A percentile compares a stretch with the other conserved stretches of the same genome.
These are phyloP conservation scores for Biscogniauxia marginata DNA, from an alignment of 2,329 filamentous ascomycete genomes.

Conservation along the genomic window DNA sequence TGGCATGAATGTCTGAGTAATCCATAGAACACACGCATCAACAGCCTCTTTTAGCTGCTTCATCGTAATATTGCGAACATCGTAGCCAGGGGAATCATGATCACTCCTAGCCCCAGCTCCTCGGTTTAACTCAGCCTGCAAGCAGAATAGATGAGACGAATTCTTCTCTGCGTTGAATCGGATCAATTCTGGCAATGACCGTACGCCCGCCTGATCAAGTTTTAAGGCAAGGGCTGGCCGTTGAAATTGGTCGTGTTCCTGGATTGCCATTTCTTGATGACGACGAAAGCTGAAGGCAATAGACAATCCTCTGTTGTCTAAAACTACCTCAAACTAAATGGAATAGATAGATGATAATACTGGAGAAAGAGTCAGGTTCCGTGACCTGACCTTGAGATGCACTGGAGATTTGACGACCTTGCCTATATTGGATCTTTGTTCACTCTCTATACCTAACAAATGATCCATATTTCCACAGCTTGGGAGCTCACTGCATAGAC, in stretches of 20 bases:
- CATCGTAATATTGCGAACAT: not conserved
- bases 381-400: not conserved
- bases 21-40: not conserved
- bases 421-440: not conserved
- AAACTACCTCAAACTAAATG: not conserved
- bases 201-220: not conserved
- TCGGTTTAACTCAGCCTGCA: not conserved
- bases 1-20: not conserved
- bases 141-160: not conserved
- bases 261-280: not conserved
- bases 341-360: not conserved
- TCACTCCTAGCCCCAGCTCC: not conserved
- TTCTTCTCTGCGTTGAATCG: not conserved
- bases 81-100: not conserved
- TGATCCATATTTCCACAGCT: not conserved
- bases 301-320: not conserved
- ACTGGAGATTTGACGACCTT: not conserved
- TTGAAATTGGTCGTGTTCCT: not conserved
- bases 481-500: not conserved
- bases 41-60: not conserved
- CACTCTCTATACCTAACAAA: not conserved
- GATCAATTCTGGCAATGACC: not conserved
- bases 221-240: not conserved
- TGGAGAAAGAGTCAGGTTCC: not conserved
- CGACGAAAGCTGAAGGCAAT: not conserved